Conservation (phyloP, 139 green algal genomes). For the Tetraselmis striata region DNA sequence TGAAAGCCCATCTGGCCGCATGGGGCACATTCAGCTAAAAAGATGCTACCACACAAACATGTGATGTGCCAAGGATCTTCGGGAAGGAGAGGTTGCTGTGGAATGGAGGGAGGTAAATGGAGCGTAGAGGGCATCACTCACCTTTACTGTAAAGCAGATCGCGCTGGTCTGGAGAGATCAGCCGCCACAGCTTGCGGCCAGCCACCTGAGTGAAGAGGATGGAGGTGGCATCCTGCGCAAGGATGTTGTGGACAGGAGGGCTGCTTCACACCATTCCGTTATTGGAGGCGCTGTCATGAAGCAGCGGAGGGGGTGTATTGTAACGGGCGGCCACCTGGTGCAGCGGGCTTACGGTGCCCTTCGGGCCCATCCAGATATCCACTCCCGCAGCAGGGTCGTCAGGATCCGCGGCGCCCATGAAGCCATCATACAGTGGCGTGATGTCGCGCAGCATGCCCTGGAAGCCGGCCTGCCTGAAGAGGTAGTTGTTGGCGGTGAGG, state of each 20-base stretch:
- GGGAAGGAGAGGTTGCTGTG: too few relatives aligned
- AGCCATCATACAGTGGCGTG: not conserved
- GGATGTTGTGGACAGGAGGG: too few relatives aligned
- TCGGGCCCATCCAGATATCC: not conserved
- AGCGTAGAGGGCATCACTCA: too few relatives aligned
- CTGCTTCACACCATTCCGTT: too few relatives aligned
- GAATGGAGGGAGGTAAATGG: too few relatives aligned
- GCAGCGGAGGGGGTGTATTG: not conserved
- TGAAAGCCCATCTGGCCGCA: not conserved
- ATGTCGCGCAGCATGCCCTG: not conserved
- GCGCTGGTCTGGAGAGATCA: not conserved
- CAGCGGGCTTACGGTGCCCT: not conserved
- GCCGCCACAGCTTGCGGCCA: not conserved
- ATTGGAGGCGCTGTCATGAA: not conserved
- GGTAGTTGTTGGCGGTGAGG: not conserved
- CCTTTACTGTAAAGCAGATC: not conserved
- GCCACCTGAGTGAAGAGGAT: not conserved
- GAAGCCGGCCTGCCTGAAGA: not conserved
- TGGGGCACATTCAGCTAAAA: too few relatives aligned
- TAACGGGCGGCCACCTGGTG: not conserved
- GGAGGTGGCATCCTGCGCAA: not conserved
- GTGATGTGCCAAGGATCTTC: too few relatives aligned
- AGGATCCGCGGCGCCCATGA: not conserved
- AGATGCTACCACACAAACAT: too few relatives aligned
- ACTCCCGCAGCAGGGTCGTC: not conserved